Evolutionary conservation across 2,329 filamentous ascomycete genomes (phyloP).

Genomic region (Diaporthe ampelina): DNA sequence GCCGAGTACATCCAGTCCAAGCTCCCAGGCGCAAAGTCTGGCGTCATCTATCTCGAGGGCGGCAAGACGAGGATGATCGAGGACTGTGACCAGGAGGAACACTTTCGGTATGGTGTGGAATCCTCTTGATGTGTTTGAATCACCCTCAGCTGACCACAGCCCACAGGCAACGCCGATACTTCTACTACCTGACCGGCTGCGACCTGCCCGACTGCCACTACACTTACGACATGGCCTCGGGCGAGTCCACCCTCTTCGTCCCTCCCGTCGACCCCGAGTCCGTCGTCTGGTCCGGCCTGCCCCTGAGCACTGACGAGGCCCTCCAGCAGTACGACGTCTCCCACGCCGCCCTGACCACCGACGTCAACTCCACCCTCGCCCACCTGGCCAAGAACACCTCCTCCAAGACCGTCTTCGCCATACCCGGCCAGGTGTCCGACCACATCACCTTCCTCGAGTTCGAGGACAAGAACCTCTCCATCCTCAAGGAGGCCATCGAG

Average conservation of each 20-base stretch:
- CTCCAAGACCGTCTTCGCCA: slow-evolving; percentile 76
- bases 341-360: slow-evolving; percentile 77
- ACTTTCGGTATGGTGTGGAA: slow-evolving; percentile 75
- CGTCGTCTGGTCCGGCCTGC: slow-evolving; percentile 94
- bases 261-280: slow-evolving; percentile 89
- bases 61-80: slow-evolving; percentile 86
- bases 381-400: slow-evolving; percentile 59
- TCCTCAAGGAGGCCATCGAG: slow-evolving; percentile 76
- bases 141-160: slow-evolving; percentile 33
- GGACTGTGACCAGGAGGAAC: slow-evolving; percentile 87
- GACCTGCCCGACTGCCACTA: slow-evolving; percentile 84
- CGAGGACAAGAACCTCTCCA: slow-evolving; percentile 70
- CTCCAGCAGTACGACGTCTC: slow-evolving; percentile 85
- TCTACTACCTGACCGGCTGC: slow-evolving; percentile 94
- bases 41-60: slow-evolving; percentile 89
- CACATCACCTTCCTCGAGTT: slow-evolving; percentile 80
- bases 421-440: slow-evolving; percentile 82
- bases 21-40: slow-evolving; percentile 71
- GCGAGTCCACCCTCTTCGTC: slow-evolving; percentile 88
- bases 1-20: slow-evolving; percentile 80
- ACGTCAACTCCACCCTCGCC: slow-evolving; percentile 81
- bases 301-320: slow-evolving; percentile 82
- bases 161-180: slow-evolving; percentile 85
- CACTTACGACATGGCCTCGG: slow-evolving; percentile 82
- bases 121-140: too few relatives aligned